A percentile compares a stretch with the other conserved stretches of the same genome.
These are phyloP conservation scores for Macaranga tanarius DNA, from an alignment of 441 rosid species.

Conservation along the genomic window DNA sequence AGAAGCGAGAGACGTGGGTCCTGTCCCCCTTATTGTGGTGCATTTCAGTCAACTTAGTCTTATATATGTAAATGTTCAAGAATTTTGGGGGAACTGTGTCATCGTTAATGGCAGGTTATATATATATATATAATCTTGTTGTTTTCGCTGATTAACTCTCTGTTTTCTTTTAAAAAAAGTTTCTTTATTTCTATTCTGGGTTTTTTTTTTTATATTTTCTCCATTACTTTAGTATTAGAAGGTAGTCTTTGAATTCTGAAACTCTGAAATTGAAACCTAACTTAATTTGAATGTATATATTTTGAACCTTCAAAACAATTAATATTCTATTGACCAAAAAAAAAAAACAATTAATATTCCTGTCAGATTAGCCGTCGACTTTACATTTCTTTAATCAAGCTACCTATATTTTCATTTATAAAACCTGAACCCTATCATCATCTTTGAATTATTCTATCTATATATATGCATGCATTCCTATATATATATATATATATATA, in stretches of 20 bases:
- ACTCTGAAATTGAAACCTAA: conserved; percentile 13
- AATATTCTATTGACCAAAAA: too few species aligned
- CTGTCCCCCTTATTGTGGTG: conserved; percentile 51
- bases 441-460: too few species aligned
- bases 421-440: too few species aligned
- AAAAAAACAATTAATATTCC: neutral
- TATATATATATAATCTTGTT: conserved; percentile 7
- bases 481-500: too few species aligned
- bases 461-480: too few species aligned
- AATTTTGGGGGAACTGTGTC: conserved; percentile 43
- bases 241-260: conserved; percentile 16
- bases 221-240: neutral
- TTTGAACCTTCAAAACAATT: neutral
- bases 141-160: neutral
- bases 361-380: conserved; percentile 9
- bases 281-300: neutral
- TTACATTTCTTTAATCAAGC: too few species aligned
- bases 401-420: too few species aligned
- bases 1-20: conserved; percentile 62
- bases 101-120: conserved; percentile 38
- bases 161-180: too few species aligned
- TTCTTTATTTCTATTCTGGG: too few species aligned
- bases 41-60: conserved; percentile 48
- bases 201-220: conserved; percentile 20
- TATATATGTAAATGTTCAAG: conserved; percentile 31